Percentiles rank a stretch among this genome's conserved stretches.
These are phyloP conservation scores for Akebia trifoliata DNA, from an alignment of 164 flowering plant genomes.

Conservation along the genomic window DNA sequence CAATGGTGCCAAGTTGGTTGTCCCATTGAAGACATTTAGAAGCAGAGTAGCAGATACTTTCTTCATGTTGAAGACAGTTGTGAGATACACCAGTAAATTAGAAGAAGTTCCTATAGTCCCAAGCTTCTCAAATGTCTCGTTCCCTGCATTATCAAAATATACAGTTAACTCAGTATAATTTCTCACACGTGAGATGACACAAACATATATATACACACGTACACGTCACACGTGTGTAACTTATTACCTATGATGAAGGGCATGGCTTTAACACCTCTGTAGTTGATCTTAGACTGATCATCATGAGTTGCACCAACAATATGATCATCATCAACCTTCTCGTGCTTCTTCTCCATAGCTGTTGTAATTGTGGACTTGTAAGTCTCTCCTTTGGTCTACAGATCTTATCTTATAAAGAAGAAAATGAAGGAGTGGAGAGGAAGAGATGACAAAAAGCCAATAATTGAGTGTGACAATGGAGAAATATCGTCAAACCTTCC, in stretches of 20 bases:
- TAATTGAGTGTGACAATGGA: no score
- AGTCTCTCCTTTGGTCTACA: no score
- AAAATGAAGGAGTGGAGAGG: no score
- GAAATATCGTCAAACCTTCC: no score
- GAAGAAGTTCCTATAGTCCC: constrained; percentile 62
- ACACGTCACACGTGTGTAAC: no score
- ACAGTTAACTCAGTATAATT: no score
- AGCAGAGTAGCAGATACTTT: constrained; percentile 56
- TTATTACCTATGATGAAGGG: constrained; percentile 48
- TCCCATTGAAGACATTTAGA: constrained; percentile 62
- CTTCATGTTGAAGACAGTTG: constrained; percentile 71
- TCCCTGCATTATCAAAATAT: constrained; percentile 47
- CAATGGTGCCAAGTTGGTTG: constrained; percentile 62
- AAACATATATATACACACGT: no score
- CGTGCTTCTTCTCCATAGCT: constrained; percentile 12
- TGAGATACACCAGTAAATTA: constrained; percentile 70
- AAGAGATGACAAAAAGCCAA: no score
- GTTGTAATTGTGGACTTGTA: no score
- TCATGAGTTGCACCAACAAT: constrained; percentile 11
- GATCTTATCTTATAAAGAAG: no score
- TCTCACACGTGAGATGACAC: no score
- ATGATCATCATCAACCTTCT: constrained; percentile 7
- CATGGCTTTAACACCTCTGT: constrained; percentile 55
- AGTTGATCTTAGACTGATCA: constrained; percentile 23
- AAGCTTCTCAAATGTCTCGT: constrained; percentile 88